phyloP scores from a whole-genome alignment of 2,329 filamentous ascomycete genomes.

The Passalora sequoiae region DNA sequence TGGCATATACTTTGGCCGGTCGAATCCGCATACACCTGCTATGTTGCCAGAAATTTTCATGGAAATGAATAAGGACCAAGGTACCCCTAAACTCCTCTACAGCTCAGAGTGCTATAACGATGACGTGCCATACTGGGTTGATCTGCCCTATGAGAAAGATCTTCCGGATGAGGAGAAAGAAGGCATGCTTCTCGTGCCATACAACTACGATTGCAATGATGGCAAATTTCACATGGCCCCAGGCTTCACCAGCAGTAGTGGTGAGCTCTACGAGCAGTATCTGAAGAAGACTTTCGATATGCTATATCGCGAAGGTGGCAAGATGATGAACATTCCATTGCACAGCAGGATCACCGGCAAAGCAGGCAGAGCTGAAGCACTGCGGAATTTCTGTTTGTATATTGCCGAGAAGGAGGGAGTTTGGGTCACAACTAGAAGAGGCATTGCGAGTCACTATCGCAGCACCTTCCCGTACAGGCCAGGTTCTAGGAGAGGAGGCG shows the following conservation, averaged over 20 bases:
- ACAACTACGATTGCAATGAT: slow-evolving; percentile 39
- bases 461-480: slow-evolving; percentile 37
- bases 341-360: slow-evolving; percentile 41
- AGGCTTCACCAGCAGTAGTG: slow-evolving; percentile 39
- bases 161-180: slow-evolving; percentile 33
- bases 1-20: slow-evolving; percentile 49
- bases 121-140: slow-evolving; percentile 53
- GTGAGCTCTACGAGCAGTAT: slow-evolving; percentile 38
- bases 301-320: slow-evolving; percentile 40
- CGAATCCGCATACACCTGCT: slow-evolving; percentile 42
- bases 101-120: slow-evolving; percentile 50
- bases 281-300: slow-evolving; percentile 38
- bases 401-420: slow-evolving; percentile 38
- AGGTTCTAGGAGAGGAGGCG: slow-evolving; percentile 10
- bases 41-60: slow-evolving; percentile 48
- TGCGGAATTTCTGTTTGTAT: slow-evolving; percentile 40
- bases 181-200: slow-evolving; percentile 36
- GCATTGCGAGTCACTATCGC: slow-evolving; percentile 41
- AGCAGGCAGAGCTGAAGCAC: slow-evolving; percentile 37
- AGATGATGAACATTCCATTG: slow-evolving; percentile 42
- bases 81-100: slow-evolving; percentile 42
- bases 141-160: slow-evolving; percentile 47
- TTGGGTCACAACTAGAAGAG: slow-evolving; percentile 42
- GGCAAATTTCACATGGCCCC: slow-evolving; percentile 44
- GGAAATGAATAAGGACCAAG: slow-evolving; percentile 44